Conservation (phyloP, 2,329 filamentous ascomycete species). For the Ploettnerulaceae sp. region DNA sequence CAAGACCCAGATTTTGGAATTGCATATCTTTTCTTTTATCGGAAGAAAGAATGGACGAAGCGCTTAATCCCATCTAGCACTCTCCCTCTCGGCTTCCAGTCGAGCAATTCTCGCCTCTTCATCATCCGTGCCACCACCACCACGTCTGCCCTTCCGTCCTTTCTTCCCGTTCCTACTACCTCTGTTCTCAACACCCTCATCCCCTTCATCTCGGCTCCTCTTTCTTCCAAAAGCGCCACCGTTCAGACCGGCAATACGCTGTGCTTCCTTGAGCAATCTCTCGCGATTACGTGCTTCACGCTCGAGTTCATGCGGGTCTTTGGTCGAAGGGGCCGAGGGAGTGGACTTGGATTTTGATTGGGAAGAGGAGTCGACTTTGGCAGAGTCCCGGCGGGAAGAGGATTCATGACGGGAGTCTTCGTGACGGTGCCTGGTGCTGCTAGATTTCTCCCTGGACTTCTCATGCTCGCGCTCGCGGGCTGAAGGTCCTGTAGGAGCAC, state of each 20-base stretch:
- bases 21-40: too few relatives aligned
- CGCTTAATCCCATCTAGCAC: conserved; percentile 34
- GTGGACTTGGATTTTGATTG: conserved; percentile 7
- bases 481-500: conserved; percentile 31
- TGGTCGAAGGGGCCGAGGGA: conserved; percentile 13
- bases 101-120: conserved; percentile 37
- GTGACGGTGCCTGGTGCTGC: neutral
- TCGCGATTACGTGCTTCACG: conserved; percentile 63
- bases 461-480: conserved; percentile 39
- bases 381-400: conserved; percentile 5
- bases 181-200: conserved; percentile 39
- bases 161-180: conserved; percentile 41
- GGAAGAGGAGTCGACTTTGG: conserved; percentile 3
- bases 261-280: conserved; percentile 62
- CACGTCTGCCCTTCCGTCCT: conserved; percentile 41
- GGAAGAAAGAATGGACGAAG: too few relatives aligned
- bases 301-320: conserved; percentile 55
- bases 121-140: conserved; percentile 24
- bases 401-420: neutral
- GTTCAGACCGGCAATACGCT: conserved; percentile 54
- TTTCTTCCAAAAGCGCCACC: conserved; percentile 38
- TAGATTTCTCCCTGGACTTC: conserved; percentile 18
- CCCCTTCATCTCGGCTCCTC: conserved; percentile 43
- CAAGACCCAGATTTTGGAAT: too few relatives aligned
- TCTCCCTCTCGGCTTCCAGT: conserved; percentile 56